Percentiles rank a stretch among this genome's conserved stretches.
These are phyloP conservation scores for Podospora pseudoanserina DNA, from an alignment of 495 filamentous ascomycete species.

Conservation along the genomic window DNA sequence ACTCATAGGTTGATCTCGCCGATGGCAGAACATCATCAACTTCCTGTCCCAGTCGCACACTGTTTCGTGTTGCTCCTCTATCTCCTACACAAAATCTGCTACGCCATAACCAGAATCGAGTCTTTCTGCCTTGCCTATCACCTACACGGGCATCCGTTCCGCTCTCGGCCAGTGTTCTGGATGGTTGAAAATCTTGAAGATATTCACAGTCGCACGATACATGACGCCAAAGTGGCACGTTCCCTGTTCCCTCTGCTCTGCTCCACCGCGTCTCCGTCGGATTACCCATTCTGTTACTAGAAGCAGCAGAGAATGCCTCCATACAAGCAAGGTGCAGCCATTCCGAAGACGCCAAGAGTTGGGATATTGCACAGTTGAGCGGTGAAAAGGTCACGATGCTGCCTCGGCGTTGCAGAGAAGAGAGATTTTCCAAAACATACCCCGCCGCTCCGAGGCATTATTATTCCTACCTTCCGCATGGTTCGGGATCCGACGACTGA, in stretches of 20 bases:
- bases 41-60: not conserved
- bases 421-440: not conserved
- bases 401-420: conserved; percentile 2
- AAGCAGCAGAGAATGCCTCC: not conserved
- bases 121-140: not conserved
- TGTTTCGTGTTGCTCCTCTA: not conserved
- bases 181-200: not conserved
- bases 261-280: conserved; percentile 7
- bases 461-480: conserved; percentile 4
- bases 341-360: conserved; percentile 1
- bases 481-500: conserved; percentile 1
- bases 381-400: not conserved
- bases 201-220: conserved; percentile 1
- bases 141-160: not conserved
- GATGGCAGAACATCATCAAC: not conserved
- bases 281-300: not conserved
- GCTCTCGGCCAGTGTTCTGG: not conserved
- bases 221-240: conserved; percentile 1
- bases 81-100: not conserved
- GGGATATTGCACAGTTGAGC: not conserved
- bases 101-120: not conserved
- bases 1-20: not conserved
- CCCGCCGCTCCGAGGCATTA: conserved; percentile 1
- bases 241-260: not conserved
- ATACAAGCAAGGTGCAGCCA: not conserved